phyloP scores from a whole-genome alignment of 2,329 filamentous ascomycete species.

The Talaromyces sp. region DNA sequence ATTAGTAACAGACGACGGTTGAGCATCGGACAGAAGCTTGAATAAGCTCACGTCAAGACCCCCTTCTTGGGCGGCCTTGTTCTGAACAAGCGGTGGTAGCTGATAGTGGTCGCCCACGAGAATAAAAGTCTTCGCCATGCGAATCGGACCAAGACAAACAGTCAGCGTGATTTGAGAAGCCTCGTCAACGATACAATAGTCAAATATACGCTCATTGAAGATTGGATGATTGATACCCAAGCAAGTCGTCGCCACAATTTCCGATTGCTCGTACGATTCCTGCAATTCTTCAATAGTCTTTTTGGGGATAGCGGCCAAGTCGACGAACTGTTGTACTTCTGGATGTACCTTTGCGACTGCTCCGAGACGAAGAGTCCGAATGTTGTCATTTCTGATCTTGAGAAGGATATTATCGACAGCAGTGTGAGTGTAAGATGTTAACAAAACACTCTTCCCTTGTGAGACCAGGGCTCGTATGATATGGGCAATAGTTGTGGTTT shows the following conservation, averaged over 20 bases:
- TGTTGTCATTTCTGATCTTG: slow-evolving; percentile 75
- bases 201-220: slow-evolving; percentile 83
- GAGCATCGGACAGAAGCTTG: slow-evolving; percentile 82
- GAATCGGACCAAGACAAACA: slow-evolving; percentile 87
- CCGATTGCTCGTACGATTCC: slow-evolving; percentile 74
- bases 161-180: slow-evolving; percentile 96
- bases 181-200: slow-evolving; percentile 98
- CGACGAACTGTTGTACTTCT: slow-evolving; percentile 79
- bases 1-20: slow-evolving; percentile 82
- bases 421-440: slow-evolving; percentile 95
- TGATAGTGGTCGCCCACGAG: slow-evolving; percentile 97
- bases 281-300: slow-evolving; percentile 77
- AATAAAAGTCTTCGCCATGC: slow-evolving; percentile 88
- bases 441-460: slow-evolving; percentile 83
- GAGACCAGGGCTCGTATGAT: slow-evolving; percentile 87
- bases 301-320: slow-evolving; percentile 68
- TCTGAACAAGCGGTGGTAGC: slow-evolving; percentile 87
- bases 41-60: slow-evolving; percentile 91
- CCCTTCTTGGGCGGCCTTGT: slow-evolving; percentile 76
- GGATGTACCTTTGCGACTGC: slow-evolving; percentile 79
- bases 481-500: slow-evolving; percentile 96
- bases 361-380: slow-evolving; percentile 78
- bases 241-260: slow-evolving; percentile 91
- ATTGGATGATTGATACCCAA: slow-evolving; percentile 84
- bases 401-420: slow-evolving; percentile 97